phyloP scores from a whole-genome alignment of 2,329 filamentous ascomycete genomes.

The Sclerotinia nivalis region DNA sequence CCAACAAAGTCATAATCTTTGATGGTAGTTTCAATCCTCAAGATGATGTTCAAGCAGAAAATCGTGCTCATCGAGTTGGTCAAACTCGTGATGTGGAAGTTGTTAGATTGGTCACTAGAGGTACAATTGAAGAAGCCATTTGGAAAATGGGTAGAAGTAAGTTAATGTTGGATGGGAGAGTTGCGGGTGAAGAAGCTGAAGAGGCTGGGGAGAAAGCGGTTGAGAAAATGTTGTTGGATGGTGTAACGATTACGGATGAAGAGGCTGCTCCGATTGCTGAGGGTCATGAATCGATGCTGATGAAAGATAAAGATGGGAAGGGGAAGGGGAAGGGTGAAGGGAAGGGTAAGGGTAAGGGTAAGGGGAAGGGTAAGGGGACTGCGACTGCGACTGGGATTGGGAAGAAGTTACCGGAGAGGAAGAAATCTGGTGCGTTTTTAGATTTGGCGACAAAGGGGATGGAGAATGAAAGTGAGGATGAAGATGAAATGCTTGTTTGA shows the following conservation, averaged over 20 bases:
- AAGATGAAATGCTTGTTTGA: conserved; percentile 21
- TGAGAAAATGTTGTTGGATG: conserved; percentile 38
- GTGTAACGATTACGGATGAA: conserved; percentile 26
- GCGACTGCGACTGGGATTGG: too few relatives aligned
- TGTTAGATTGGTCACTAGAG: conserved; percentile 75
- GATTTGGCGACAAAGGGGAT: conserved; percentile 21
- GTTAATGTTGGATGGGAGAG: conserved; percentile 78
- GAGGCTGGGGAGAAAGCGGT: conserved; percentile 36
- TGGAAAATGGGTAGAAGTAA: conserved; percentile 90
- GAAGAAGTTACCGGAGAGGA: conserved; percentile 13
- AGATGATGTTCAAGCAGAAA: conserved; percentile 97
- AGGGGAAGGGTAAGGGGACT: too few relatives aligned
- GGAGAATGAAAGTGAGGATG: neutral
- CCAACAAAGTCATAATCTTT: conserved; percentile 97
- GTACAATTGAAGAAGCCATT: conserved; percentile 91
- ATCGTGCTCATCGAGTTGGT: conserved; percentile 91
- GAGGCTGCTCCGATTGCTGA: conserved; percentile 22
- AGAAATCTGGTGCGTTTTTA: conserved; percentile 19
- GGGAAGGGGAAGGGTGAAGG: neutral
- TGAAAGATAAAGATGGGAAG: conserved; percentile 21
- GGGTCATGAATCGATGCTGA: conserved; percentile 7
- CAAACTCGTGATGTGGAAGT: conserved; percentile 91
- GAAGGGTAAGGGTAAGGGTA: too few relatives aligned
- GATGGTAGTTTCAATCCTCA: conserved; percentile 98
- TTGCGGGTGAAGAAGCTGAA: conserved; percentile 58